Percentiles rank a stretch among this genome's conserved stretches.
Conservation (phyloP, 2,329 filamentous ascomycete species). For the Acephala macrosclerotiorum region DNA sequence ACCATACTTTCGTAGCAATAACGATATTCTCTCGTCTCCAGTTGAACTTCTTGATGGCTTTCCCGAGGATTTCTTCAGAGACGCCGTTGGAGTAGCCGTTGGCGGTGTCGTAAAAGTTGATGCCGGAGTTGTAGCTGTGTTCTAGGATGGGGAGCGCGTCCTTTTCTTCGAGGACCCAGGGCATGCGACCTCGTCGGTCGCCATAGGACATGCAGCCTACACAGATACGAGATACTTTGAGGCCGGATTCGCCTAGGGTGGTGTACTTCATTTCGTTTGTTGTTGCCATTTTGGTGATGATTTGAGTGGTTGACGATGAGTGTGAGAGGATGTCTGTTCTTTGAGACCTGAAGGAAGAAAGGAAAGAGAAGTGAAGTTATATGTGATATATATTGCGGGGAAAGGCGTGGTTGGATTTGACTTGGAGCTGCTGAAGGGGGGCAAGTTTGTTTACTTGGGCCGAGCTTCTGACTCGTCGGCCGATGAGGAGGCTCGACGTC, state of each 20-base stretch:
- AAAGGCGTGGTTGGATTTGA: constrained; percentile 2
- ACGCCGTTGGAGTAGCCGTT: constrained; percentile 60
- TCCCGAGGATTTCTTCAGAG: constrained; percentile 48
- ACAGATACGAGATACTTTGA: constrained; percentile 60
- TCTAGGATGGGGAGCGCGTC: constrained; percentile 58
- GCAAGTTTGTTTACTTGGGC: neutral
- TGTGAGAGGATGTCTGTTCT: neutral
- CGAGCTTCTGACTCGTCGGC: neutral
- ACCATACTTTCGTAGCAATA: constrained; percentile 68
- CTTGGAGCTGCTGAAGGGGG: neutral
- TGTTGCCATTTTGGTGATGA: neutral
- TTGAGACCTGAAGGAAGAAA: neutral
- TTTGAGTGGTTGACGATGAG: neutral
- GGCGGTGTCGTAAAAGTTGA: constrained; percentile 60
- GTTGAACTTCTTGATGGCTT: constrained; percentile 68
- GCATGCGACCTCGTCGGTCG: neutral
- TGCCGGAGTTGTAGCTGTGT: constrained; percentile 56
- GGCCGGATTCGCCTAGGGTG: constrained; percentile 53
- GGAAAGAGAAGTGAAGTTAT: neutral
- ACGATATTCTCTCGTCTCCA: constrained; percentile 71
- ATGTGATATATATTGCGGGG: neutral
- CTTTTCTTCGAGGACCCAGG: constrained; percentile 26
- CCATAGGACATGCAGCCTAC: constrained; percentile 50
- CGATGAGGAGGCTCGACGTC: neutral
- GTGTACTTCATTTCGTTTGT: constrained; percentile 24